Conservation (phyloP, 1,284 basidiomycete genomes). For the Violaceomyces palustris region DNA sequence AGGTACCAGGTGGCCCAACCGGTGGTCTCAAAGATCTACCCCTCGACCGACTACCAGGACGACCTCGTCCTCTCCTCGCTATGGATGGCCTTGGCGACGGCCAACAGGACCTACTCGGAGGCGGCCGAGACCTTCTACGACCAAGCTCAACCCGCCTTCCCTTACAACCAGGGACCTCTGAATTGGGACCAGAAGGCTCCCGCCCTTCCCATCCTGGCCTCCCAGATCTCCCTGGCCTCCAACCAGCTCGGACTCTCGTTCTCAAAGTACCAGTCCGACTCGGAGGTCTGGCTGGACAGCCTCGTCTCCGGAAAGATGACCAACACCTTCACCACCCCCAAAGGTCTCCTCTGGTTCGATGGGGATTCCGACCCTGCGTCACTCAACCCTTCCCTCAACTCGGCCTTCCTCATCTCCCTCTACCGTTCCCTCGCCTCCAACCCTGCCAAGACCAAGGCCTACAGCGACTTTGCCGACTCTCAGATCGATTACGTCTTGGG, state of each 20-base stretch:
- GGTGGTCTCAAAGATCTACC: conserved; percentile 63
- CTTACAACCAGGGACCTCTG: conserved; percentile 62
- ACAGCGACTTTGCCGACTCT: conserved; percentile 67
- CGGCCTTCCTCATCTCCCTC: conserved; percentile 71
- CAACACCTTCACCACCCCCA: conserved; percentile 54
- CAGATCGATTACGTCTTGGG: conserved; percentile 80
- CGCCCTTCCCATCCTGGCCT: conserved; percentile 68
- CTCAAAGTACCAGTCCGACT: conserved; percentile 65
- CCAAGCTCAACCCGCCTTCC: conserved; percentile 58
- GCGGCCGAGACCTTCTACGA: conserved; percentile 66
- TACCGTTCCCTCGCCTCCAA: conserved; percentile 64
- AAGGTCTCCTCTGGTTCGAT: conserved; percentile 71
- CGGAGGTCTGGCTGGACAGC: conserved; percentile 71
- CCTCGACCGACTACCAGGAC: conserved; percentile 62
- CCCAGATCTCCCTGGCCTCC: conserved; percentile 54
- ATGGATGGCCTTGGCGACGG: conserved; percentile 69
- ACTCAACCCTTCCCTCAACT: conserved; percentile 78
- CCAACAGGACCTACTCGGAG: conserved; percentile 61
- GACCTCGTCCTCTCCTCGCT: conserved; percentile 65
- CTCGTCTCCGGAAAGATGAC: conserved; percentile 62
- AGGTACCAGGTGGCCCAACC: conserved; percentile 64
- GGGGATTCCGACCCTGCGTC: conserved; percentile 74
- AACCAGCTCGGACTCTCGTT: conserved; percentile 63
- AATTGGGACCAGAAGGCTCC: conserved; percentile 85
- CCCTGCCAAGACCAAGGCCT: conserved; percentile 60